Percentiles rank a stretch among this genome's conserved stretches.
phyloP scores from a whole-genome alignment of 139 green algal genomes.

The Auxenochlorella pyrenoidosa region DNA sequence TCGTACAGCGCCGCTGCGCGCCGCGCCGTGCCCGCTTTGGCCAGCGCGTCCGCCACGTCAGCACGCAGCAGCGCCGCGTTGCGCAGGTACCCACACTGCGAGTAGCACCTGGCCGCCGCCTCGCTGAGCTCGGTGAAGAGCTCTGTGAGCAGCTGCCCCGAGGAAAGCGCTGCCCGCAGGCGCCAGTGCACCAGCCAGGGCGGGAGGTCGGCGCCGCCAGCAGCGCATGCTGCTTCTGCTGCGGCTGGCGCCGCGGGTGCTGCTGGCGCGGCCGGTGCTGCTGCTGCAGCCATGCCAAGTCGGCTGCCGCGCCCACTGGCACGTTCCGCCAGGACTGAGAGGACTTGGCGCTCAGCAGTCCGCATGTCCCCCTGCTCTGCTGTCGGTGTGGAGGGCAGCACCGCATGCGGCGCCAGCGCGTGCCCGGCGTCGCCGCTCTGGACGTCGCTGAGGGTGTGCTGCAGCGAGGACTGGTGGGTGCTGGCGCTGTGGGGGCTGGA shows the following conservation, averaged over 20 bases:
- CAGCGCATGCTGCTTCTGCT: conserved; percentile 10
- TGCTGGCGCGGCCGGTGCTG: conserved; percentile 17
- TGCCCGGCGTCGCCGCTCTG: neutral
- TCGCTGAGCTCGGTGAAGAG: conserved; percentile 58
- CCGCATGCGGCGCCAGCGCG: neutral
- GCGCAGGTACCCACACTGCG: conserved; percentile 39
- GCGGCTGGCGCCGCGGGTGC: conserved; percentile 4
- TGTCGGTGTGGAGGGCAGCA: neutral
- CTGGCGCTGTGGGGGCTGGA: conserved; percentile 33
- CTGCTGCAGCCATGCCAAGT: conserved; percentile 5
- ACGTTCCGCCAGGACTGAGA: neutral
- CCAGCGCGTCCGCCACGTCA: conserved; percentile 61
- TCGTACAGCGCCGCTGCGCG: conserved; percentile 33
- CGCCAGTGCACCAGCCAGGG: conserved; percentile 65
- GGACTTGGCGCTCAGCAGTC: conserved; percentile 12
- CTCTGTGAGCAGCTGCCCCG: conserved; percentile 32
- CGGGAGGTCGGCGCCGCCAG: neutral
- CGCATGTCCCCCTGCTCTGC: conserved; percentile 5
- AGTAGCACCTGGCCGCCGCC: conserved; percentile 56
- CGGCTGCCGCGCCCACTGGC: neutral
- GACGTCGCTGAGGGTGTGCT: neutral
- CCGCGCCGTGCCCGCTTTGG: conserved; percentile 28
- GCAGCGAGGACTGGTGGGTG: conserved; percentile 18
- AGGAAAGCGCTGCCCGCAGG: conserved; percentile 51
- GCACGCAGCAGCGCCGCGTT: conserved; percentile 48